Evolutionary conservation across 306 rosid genomes (phyloP).

Genomic region (Potentilla sterilis): DNA sequence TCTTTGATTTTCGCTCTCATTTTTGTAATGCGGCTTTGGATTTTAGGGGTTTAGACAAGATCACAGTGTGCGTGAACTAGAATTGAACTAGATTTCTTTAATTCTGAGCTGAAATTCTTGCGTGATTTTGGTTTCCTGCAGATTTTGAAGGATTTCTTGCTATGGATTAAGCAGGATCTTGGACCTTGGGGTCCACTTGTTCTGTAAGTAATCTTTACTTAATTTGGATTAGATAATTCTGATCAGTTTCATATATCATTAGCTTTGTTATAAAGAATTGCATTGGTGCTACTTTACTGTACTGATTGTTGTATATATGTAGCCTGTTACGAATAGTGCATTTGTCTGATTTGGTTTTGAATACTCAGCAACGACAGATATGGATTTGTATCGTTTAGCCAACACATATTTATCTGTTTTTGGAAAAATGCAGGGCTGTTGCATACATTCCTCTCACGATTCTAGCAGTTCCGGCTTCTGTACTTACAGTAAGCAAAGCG

Average conservation of each 20-base stretch:
- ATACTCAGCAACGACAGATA: not conserved
- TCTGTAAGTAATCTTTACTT: slow-evolving; percentile 44
- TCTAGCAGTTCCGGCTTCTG: slow-evolving; percentile 56
- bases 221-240: not conserved
- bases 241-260: not conserved
- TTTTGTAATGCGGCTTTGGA: not conserved
- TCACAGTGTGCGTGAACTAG: not conserved
- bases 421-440: slow-evolving; percentile 40
- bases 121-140: slow-evolving; percentile 32
- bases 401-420: not conserved
- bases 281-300: not conserved
- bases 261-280: not conserved
- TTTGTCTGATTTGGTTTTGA: not conserved
- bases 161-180: slow-evolving; percentile 72
- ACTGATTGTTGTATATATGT: not conserved
- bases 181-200: slow-evolving; percentile 89
- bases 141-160: slow-evolving; percentile 72
- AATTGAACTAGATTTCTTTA: not conserved
- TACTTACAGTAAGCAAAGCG: slow-evolving; percentile 42
- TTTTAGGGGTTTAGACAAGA: not conserved
- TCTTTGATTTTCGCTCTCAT: not conserved
- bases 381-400: not conserved
- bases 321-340: not conserved
- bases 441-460: slow-evolving; percentile 60
- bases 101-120: not conserved